Conservation (phyloP, 2,329 filamentous ascomycete genomes). For the Fusarium phyllophilum region DNA sequence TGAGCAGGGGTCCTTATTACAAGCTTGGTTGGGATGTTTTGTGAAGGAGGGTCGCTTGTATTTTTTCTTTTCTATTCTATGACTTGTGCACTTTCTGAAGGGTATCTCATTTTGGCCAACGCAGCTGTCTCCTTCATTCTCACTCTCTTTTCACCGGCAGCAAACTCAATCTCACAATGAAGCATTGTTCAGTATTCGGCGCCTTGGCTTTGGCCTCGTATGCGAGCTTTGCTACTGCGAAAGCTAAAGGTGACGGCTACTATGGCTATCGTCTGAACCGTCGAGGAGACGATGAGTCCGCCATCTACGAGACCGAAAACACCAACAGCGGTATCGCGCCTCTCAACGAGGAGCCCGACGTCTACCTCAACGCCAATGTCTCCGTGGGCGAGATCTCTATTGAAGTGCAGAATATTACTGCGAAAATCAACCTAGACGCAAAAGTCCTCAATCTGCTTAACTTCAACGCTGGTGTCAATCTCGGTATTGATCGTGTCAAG, state of each 20-base stretch:
- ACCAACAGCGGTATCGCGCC: conserved; percentile 15
- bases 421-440: conserved; percentile 25
- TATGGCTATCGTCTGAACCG: conserved; percentile 22
- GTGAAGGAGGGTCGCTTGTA: neutral
- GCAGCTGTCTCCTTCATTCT: neutral
- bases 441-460: conserved; percentile 28
- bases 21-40: neutral
- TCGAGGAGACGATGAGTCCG: conserved; percentile 20
- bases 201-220: conserved; percentile 6
- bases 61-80: conserved; percentile 13
- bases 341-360: conserved; percentile 18
- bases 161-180: neutral
- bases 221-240: neutral
- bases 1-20: neutral
- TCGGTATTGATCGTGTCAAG: conserved; percentile 23
- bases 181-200: conserved; percentile 6
- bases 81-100: neutral
- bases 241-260: conserved; percentile 18
- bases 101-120: neutral
- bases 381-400: conserved; percentile 23
- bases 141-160: neutral
- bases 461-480: conserved; percentile 26
- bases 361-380: conserved; percentile 22
- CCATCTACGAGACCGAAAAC: conserved; percentile 27
- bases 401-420: conserved; percentile 22